phyloP scores from a whole-genome alignment of 2,329 filamentous ascomycete species.

The Exophiala sp. region DNA sequence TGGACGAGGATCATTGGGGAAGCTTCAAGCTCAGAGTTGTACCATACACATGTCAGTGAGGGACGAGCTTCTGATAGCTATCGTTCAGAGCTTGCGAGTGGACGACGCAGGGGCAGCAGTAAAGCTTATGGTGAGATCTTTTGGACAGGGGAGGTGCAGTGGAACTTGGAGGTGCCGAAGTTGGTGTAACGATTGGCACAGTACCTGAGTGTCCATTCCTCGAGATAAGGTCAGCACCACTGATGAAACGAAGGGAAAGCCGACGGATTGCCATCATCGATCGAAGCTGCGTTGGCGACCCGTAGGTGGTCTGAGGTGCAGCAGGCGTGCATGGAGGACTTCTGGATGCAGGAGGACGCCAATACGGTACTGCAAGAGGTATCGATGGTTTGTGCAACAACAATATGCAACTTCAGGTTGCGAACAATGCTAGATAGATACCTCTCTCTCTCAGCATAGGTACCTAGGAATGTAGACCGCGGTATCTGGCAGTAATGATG shows the following conservation, averaged over 20 bases:
- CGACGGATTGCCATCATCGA: slow-evolving; percentile 12
- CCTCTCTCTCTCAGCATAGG: too few species aligned
- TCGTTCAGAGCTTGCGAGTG: slow-evolving; percentile 10
- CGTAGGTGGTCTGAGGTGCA: neutral
- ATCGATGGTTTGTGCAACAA: too few species aligned
- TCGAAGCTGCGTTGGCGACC: slow-evolving; percentile 8
- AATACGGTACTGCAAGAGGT: too few species aligned
- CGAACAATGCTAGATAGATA: too few species aligned
- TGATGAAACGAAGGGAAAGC: slow-evolving; percentile 4
- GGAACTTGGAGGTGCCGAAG: neutral
- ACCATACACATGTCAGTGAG: slow-evolving; percentile 13
- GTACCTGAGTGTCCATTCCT: slow-evolving; percentile 16
- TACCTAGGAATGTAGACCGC: too few species aligned
- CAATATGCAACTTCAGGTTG: too few species aligned
- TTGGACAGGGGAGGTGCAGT: neutral
- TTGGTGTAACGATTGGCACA: slow-evolving; percentile 13
- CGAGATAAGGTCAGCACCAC: neutral
- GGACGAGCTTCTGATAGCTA: too few species aligned
- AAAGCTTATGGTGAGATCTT: neutral
- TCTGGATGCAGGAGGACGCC: too few species aligned
- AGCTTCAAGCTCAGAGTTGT: neutral
- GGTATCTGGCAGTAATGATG: neutral
- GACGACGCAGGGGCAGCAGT: slow-evolving; percentile 5
- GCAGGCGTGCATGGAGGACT: too few species aligned
- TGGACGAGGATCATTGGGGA: neutral